These are phyloP conservation scores for Corylus avellana DNA, from an alignment of 306 rosid genomes.

Conservation along the genomic window DNA sequence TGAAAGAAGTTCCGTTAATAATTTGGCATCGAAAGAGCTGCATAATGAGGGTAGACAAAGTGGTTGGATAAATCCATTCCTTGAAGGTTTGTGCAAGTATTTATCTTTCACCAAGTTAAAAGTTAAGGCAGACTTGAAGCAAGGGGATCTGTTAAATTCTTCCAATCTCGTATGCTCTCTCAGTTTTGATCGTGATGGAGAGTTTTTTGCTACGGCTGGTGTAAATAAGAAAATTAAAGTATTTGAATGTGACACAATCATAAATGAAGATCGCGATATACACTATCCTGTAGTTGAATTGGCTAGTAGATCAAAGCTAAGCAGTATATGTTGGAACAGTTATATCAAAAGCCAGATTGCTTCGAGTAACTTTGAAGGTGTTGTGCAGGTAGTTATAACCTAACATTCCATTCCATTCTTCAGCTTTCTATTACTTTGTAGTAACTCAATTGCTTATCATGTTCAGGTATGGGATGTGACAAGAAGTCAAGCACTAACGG, in stretches of 20 bases:
- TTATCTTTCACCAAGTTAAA: slow-evolving; percentile 75
- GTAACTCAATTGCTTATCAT: slow-evolving; percentile 25
- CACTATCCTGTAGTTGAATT: slow-evolving; percentile 98
- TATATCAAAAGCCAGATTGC: slow-evolving; percentile 98
- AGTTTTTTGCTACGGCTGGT: slow-evolving; percentile 91
- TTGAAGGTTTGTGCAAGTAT: slow-evolving; percentile 96
- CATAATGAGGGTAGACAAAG: slow-evolving; percentile 53
- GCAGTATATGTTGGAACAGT: slow-evolving; percentile 94
- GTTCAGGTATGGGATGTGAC: slow-evolving; percentile 94
- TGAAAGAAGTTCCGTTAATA: slow-evolving; percentile 73
- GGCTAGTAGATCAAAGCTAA: slow-evolving; percentile 81
- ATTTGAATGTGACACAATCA: slow-evolving; percentile 74
- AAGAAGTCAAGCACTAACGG: slow-evolving; percentile 80
- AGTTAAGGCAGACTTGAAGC: slow-evolving; percentile 94
- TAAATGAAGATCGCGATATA: slow-evolving; percentile 84
- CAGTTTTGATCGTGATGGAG: slow-evolving; percentile 94
- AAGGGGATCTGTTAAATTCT: slow-evolving; percentile 95
- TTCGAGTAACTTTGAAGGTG: slow-evolving; percentile 97
- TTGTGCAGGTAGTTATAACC: slow-evolving; percentile 74
- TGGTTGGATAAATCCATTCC: slow-evolving; percentile 95
- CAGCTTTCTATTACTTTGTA: slow-evolving; percentile 18
- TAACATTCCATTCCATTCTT: slow-evolving; percentile 18
- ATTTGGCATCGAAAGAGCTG: slow-evolving; percentile 58
- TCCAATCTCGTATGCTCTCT: slow-evolving; percentile 92
- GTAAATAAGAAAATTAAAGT: slow-evolving; percentile 93